A percentile compares a stretch with the other conserved stretches of the same genome.
These are phyloP conservation scores for Closterium sp. DNA, from an alignment of 139 green algal genomes.

Conservation along the genomic window DNA sequence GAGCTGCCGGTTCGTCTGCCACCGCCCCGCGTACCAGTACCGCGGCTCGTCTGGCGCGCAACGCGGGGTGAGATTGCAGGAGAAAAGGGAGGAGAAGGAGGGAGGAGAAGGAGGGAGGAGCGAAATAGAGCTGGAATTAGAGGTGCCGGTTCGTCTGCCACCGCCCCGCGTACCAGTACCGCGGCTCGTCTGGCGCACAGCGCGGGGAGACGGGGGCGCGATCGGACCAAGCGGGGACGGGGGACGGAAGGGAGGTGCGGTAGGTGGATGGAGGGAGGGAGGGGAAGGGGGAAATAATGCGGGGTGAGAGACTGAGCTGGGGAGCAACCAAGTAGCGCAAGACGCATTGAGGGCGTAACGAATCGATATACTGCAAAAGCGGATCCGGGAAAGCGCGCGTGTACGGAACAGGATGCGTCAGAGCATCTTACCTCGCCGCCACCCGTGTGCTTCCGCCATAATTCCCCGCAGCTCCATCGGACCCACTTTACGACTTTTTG, in stretches of 20 bases:
- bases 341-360: no score
- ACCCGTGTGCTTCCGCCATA: no score
- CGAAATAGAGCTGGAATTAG: neutral
- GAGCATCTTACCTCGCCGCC: no score
- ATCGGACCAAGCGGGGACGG: neutral
- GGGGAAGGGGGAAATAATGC: no score
- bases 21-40: constrained; percentile 1
- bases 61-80: no score
- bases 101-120: no score
- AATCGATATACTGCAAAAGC: no score
- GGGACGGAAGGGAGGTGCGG: neutral
- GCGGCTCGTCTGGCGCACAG: neutral
- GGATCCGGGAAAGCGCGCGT: no score
- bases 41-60: neutral
- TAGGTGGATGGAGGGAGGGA: neutral
- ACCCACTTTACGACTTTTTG: neutral
- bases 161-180: neutral
- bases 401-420: no score
- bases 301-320: no score
- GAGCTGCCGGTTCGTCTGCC: neutral
- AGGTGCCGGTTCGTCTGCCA: neutral
- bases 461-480: neutral
- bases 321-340: no score
- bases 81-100: no score
- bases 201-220: neutral